A percentile compares a stretch with the other conserved stretches of the same genome.
These are phyloP conservation scores for Akanthomyces lecanii DNA, from an alignment of 2,329 filamentous ascomycete species.

Conservation along the genomic window DNA sequence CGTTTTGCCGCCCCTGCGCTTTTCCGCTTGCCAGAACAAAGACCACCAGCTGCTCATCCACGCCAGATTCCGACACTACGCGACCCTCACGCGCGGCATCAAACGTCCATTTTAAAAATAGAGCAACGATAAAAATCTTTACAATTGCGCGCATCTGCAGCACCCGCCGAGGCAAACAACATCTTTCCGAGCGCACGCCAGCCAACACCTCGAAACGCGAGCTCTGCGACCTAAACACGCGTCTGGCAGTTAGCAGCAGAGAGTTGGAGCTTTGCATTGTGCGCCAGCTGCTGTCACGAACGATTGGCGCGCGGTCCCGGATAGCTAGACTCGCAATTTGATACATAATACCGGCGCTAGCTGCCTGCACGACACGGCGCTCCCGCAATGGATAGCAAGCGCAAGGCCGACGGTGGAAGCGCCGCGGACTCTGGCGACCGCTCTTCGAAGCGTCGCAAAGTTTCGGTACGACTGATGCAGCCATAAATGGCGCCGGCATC, in stretches of 20 bases:
- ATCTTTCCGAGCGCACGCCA: not conserved
- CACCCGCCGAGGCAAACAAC: not conserved
- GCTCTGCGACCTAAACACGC: conserved; percentile 6
- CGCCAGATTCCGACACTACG: not conserved
- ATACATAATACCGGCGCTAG: not conserved
- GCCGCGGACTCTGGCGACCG: conserved; percentile 47
- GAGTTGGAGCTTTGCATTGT: not conserved
- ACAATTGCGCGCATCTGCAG: not conserved
- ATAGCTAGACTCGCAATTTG: not conserved
- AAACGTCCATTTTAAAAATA: not conserved
- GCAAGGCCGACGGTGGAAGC: conserved; percentile 48
- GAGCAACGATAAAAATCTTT: not conserved
- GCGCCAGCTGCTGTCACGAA: not conserved
- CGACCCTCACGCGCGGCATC: conserved; percentile 1
- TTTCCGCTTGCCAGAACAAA: conserved; percentile 13
- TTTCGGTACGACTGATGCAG: conserved; percentile 37
- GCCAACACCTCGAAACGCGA: conserved; percentile 4
- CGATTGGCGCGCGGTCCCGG: not conserved
- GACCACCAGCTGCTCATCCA: conserved; percentile 13
- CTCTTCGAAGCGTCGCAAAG: conserved; percentile 52
- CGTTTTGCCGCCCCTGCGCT: conserved; percentile 14
- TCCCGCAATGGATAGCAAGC: conserved; percentile 51
- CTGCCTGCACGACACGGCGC: not conserved
- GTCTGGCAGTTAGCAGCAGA: conserved; percentile 2
- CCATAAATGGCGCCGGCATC: not conserved